Base-by-base conservation (phyloP, 768 basidiomycete species). In the Gelatoporia subvermispora region DNA sequence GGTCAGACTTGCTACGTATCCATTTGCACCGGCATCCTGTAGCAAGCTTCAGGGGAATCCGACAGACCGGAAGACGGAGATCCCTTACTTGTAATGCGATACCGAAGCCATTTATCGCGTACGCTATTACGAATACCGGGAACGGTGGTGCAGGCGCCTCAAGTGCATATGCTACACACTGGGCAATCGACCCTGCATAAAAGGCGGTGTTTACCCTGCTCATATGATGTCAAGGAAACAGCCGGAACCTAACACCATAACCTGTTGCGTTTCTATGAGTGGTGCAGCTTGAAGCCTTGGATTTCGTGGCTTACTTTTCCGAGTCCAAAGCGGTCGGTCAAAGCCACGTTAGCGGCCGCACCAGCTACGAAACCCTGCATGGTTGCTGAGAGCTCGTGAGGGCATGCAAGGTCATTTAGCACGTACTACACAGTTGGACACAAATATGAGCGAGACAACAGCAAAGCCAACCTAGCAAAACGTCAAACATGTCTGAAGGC, bases 1-100 rank as follows among this genome's bases (percentile, higher is more conserved):
- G 51, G 73, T 73, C 8, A 86, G 64, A 37, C 69, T 73, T 3
- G 82, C 84, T 11, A 89, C 78, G 51, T 76, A 88, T 8, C 80
- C 83, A 57, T 85, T 85, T 1, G 84, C 76, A 65, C 85, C 85
- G 0, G 86, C 84, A 51, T 87, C 81, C 81, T 86, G 18, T 23
- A 20, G 0, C 23, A 23, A 8, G 24, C 13, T 31, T 7, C 7
- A 13, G 5, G 5, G 5, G 5, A 13, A 31, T 31, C 13, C 7
- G 7, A 31, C 13, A 13, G 13, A 31, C 28, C 13, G 13, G 28
- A 31, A 31, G 5, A 7, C n/a, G n/a, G n/a, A 13, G 28, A 31
- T 7, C 13, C 7, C 28, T 17, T 37, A 74, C 76, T 61, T 70
- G 74, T 7, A 78, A 52, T 2, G 79, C 65, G 36, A 73, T 50